phyloP scores from a whole-genome alignment of 805 yeast species.

The Zygosaccharomyces lentus region DNA sequence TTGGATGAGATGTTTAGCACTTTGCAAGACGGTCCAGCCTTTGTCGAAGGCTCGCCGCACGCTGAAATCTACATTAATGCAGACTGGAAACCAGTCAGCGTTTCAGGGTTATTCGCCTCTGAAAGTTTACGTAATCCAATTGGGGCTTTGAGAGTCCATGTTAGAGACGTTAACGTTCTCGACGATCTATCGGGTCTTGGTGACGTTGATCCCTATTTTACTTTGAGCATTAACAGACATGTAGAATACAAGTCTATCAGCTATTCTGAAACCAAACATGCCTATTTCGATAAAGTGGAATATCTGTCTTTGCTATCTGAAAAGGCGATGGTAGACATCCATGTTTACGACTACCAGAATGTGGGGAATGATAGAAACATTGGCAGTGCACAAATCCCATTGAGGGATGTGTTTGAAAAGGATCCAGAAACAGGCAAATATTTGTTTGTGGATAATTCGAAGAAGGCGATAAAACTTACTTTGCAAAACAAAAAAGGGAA shows the following conservation, averaged over 20 bases:
- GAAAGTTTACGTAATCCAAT: slow-evolving; percentile 45
- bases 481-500: slow-evolving; percentile 33
- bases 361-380: slow-evolving; percentile 59
- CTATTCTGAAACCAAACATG: slow-evolving; percentile 50
- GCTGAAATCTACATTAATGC: slow-evolving; percentile 55
- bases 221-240: slow-evolving; percentile 55
- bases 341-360: slow-evolving; percentile 63
- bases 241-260: slow-evolving; percentile 51
- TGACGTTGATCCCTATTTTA: slow-evolving; percentile 70
- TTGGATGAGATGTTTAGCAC: slow-evolving; percentile 46
- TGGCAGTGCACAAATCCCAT: slow-evolving; percentile 53
- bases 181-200: slow-evolving; percentile 61
- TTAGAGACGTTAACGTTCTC: slow-evolving; percentile 49
- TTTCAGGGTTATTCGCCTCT: slow-evolving; percentile 46
- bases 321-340: slow-evolving; percentile 54
- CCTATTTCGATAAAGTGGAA: slow-evolving; percentile 54
- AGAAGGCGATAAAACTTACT: slow-evolving; percentile 39
- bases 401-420: slow-evolving; percentile 41
- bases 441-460: slow-evolving; percentile 49
- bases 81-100: slow-evolving; percentile 65
- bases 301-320: slow-evolving; percentile 60
- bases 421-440: slow-evolving; percentile 43
- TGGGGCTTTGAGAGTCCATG: slow-evolving; percentile 60
- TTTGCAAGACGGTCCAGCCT: slow-evolving; percentile 44
- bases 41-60: slow-evolving; percentile 47